Percentiles rank a stretch among this genome's conserved stretches.
Conservation (phyloP, 305 asterid species). For the Fraxinus greggii region DNA sequence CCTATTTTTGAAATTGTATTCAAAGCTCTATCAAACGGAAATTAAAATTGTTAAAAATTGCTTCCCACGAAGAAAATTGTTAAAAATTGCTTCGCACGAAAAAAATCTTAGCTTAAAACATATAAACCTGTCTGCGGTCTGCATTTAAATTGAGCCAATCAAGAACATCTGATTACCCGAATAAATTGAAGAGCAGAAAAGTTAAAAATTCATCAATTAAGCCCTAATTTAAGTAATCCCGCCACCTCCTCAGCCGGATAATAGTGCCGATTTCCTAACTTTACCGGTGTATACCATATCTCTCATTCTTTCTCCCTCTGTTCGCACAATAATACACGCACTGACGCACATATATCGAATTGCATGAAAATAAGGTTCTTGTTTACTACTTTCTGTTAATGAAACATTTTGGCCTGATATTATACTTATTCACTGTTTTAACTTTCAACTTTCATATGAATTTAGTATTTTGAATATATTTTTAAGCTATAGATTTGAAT, state of each 20-base stretch:
- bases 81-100: too few relatives aligned
- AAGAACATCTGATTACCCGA: not conserved
- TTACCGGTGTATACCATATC: not conserved
- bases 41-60: too few relatives aligned
- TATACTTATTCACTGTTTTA: too few relatives aligned
- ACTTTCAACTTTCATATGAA: not conserved
- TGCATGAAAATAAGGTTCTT: not conserved
- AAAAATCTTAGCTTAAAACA: not conserved
- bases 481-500: not conserved
- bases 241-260: conserved; percentile 10
- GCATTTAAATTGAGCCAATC: not conserved
- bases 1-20: too few relatives aligned
- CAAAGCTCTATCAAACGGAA: too few relatives aligned
- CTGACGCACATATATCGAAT: not conserved
- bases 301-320: not conserved
- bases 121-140: not conserved
- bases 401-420: not conserved
- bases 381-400: not conserved
- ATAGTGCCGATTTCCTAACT: not conserved
- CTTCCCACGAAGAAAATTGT: too few relatives aligned
- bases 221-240: not conserved
- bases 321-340: not conserved
- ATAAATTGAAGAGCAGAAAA: not conserved
- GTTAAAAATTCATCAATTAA: not conserved
- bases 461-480: not conserved